Evolutionary conservation across 2,329 filamentous ascomycete genomes (phyloP), one percentile per base, ranked within the genome.

Genomic region (Hypoxylon sp.): DNA sequence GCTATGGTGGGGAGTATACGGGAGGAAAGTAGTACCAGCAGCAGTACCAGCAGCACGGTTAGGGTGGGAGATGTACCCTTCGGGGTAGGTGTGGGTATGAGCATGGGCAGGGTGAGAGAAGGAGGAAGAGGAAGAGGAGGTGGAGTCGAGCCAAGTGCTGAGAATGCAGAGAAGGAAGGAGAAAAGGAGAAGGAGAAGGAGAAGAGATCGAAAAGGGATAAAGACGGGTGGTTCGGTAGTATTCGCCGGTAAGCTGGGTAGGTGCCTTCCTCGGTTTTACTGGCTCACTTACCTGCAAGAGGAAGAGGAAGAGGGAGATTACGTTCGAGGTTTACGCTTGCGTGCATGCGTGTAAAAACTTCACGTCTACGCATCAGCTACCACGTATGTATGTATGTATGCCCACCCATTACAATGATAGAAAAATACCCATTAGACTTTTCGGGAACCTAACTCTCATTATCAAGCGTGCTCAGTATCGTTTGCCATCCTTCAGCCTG

Each of bases 391-490:
- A 7, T 32, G 20, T 30, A 15, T 21, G n/a, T 21, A n/a, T n/a
- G n/a, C 21, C 30, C 19, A 13, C 12, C 21, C 12, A 25, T 17
- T 31, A 26, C 23, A 17, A 23, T 31, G 34, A 32, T 42, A 55
- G 26, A 38, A 6, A 29, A 51, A 55, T 51, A 55, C 45, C 45
- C 37, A 32, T 35, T 48, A 41, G 44, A 31, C 41, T n/a, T n/a
- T n/a, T n/a, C n/a, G n/a, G n/a, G n/a, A n/a, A n/a, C n/a, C n/a
- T n/a, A n/a, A n/a, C n/a, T n/a, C n/a, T n/a, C n/a, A n/a, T n/a
- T n/a, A n/a, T n/a, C n/a, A n/a, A n/a, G n/a, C n/a, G n/a, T n/a
- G n/a, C n/a, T n/a, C n/a, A n/a, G n/a, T n/a, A n/a, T n/a, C n/a
- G n/a, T n/a, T n/a, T n/a, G n/a, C n/a, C n/a, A n/a, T n/a, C n/a